Evolutionary conservation across 495 filamentous ascomycete species (phyloP), one percentile per base, ranked within the genome.

Genomic region (Lepidopterella palustris): DNA sequence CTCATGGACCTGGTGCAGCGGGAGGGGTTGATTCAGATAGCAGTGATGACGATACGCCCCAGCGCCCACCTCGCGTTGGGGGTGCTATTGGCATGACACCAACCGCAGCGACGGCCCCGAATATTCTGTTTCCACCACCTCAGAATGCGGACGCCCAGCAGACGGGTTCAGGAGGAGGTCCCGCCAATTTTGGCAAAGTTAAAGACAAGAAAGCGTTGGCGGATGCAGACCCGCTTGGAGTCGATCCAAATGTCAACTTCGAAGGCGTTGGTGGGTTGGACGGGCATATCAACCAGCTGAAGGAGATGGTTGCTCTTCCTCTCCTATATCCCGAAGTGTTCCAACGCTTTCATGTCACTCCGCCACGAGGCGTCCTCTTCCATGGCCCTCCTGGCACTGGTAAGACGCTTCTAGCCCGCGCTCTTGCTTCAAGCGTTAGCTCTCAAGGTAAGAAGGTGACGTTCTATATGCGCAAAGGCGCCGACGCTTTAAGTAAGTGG

Each of bases 381-480:
- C 92, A 97, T 73, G 93, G 93, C 10, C 93, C 93, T 53, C 93
- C 93, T 18, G 93, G 93, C 66, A 98, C 93, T 9, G 93, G 93
- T 81, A 98, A 98, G 77, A 98, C 93, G 5, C 78, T 97, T 24
- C 79, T 98, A 67, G 93, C 93, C 39, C 84, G 93, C 62, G 93
- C 93, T 45, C 78, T 98, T 20, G 90, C 95, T 18, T 88, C 89
- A 51, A 88, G 85, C 58, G 84, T 93, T 52, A 85, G 81, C 65
- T 80, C 82, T 1, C 86, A 91, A 55, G 90, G 90, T 45, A 84
- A 86, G 54, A 97, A 97, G 70, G 90, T 98, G 50, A 97, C 89
- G 0, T 98, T 98, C 64, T 98, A 97, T 75, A 98, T 98, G 93
- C 84, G 93, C 39, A 98, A 98, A 71, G 93, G 95, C 57, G 95